phyloP scores from a whole-genome alignment of 1,284 basidiomycete species.

The Cerioporus squamosus region DNA sequence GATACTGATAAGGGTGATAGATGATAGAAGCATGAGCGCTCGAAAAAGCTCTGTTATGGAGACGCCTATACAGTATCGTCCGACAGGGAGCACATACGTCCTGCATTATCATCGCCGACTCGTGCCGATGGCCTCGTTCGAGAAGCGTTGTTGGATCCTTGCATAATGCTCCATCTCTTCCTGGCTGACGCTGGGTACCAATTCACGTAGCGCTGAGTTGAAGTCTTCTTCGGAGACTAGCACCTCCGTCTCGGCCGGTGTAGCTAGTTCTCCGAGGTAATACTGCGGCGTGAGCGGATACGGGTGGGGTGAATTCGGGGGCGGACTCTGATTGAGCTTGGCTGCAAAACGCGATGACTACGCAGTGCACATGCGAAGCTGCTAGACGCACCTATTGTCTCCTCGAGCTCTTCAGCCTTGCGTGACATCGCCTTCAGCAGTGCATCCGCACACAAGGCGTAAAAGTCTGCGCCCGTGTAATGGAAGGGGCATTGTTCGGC shows the following conservation, averaged over 20 bases:
- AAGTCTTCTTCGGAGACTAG: slow-evolving; percentile 82
- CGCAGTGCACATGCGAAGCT: neutral
- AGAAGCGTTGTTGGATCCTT: slow-evolving; percentile 75
- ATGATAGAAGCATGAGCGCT: no score
- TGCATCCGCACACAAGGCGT: slow-evolving; percentile 96
- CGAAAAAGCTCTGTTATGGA: no score
- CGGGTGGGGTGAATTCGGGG: slow-evolving; percentile 52
- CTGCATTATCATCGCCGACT: no score
- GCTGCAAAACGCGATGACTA: slow-evolving; percentile 39
- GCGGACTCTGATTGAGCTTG: slow-evolving; percentile 49
- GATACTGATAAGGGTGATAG: no score
- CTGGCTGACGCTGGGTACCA: slow-evolving; percentile 89
- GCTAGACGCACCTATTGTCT: slow-evolving; percentile 58
- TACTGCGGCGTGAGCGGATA: slow-evolving; percentile 89
- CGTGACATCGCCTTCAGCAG: slow-evolving; percentile 95
- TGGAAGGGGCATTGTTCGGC: slow-evolving; percentile 89
- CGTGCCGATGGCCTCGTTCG: slow-evolving; percentile 28
- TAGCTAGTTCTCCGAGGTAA: slow-evolving; percentile 88
- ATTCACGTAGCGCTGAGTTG: slow-evolving; percentile 69
- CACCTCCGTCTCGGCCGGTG: slow-evolving; percentile 74
- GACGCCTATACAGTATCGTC: no score
- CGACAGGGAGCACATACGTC: no score
- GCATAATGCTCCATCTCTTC: slow-evolving; percentile 91
- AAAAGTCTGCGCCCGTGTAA: slow-evolving; percentile 97
- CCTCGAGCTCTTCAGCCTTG: slow-evolving; percentile 83